Base-by-base conservation (phyloP, 495 filamentous ascomycete species). In the Pyronema domesticum region DNA sequence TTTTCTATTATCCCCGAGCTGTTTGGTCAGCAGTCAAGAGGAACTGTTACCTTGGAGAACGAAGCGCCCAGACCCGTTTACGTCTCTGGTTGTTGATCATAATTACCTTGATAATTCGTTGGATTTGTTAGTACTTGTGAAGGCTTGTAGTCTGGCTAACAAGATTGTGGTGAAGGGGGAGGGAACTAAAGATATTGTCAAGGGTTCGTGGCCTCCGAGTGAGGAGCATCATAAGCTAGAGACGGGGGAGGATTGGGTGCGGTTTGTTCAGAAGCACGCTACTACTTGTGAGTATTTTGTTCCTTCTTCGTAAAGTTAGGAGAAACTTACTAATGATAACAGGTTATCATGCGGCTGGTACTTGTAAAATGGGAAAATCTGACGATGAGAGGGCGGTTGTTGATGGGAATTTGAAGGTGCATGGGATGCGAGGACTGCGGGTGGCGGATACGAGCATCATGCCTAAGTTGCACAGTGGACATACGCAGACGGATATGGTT, bases 361-460 rank as follows among this genome's bases (percentile, higher is more conserved):
- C 76, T 0, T 78, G 75, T 58, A 72, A 70, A 13, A 77, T 80
- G 62, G 77, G 77, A 0, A 67, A 62, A 19, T 60, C 67, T 0
- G 58, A 60, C 19, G 69, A 79, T 51, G 63, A 63, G 0, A 67
- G 69, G 63, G 71, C 76, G 6, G 78, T 82, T 0, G 68, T 81
- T 6, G 75, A 79, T 58, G 70, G 71, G 43, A 71, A 72, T 46
- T 67, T 80, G 40, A 63, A 68, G 2, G 76, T 80, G 2, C 64
- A 67, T 4, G 77, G 76, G 1, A 74, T 80, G 5, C 57, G 61
- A 6, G 68, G 73, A 0, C 61, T 80, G 47, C 67, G 77, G 0
- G 74, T 80, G 36, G 77, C 74, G 0, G 77, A 81, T 61, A 74
- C 71, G 30, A 76, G 72, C 51, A 70, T 74, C 33, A 77, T 81